Evolutionary conservation across 345 rosid genomes (phyloP).

Genomic region (Capsella bursapastoris): DNA sequence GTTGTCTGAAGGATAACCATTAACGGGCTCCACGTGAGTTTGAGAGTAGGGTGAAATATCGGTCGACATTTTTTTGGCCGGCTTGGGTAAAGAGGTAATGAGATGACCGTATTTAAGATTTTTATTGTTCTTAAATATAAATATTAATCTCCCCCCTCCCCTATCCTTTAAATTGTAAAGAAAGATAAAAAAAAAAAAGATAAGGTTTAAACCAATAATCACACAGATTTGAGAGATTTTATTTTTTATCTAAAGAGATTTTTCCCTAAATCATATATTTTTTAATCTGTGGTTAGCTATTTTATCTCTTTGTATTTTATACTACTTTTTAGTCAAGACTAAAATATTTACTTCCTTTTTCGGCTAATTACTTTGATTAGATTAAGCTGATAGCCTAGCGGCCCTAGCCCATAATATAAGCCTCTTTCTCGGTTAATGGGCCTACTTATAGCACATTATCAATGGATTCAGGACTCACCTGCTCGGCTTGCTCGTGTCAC

Average conservation of each 20-base stretch:
- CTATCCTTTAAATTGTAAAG: neutral
- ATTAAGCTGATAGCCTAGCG: neutral
- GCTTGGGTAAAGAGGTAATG: constrained; percentile 25
- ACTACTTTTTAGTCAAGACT: neutral
- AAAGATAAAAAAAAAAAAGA: neutral
- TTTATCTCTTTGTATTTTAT: neutral
- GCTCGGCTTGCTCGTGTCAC: too few relatives aligned
- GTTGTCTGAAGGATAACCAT: constrained; percentile 48
- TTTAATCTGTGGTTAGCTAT: too few relatives aligned
- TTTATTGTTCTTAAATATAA: neutral
- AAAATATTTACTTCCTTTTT: constrained; percentile 4
- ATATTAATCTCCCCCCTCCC: constrained; percentile 9
- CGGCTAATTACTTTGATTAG: neutral
- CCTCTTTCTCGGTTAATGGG: neutral
- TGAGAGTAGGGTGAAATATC: constrained; percentile 44
- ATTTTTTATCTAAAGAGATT: neutral
- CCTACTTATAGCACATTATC: neutral
- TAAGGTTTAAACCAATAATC: constrained; percentile 12
- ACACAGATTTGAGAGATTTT: neutral
- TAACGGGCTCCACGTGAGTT: constrained; percentile 42
- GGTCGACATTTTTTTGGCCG: constrained; percentile 43
- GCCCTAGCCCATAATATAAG: neutral
- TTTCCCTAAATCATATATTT: constrained; percentile 2
- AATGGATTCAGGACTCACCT: too few relatives aligned
- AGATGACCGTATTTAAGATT: too few relatives aligned